These are phyloP conservation scores for Saccharomyces hybrid DNA, from an alignment of 1,139 yeast species.

Conservation along the genomic window DNA sequence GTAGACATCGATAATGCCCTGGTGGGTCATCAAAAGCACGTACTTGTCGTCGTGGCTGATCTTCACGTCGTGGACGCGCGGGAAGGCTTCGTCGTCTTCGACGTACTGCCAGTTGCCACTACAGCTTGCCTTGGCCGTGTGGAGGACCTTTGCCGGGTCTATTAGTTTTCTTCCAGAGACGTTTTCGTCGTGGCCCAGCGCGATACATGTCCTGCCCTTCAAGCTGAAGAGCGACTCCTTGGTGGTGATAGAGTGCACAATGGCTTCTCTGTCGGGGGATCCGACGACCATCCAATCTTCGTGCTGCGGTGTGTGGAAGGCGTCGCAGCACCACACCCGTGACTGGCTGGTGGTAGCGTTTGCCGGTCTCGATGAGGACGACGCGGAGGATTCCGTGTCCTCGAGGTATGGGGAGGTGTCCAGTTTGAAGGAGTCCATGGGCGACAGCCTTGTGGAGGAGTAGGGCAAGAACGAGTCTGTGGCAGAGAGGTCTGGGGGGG, in stretches of 20 bases:
- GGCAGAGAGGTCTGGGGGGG: not conserved
- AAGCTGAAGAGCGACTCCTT: not conserved
- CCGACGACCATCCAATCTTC: slow-evolving; percentile 58
- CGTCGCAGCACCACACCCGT: slow-evolving; percentile 61
- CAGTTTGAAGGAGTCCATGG: not conserved
- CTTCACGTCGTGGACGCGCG: slow-evolving; percentile 60
- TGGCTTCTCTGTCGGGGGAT: slow-evolving; percentile 66
- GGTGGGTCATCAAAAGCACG: slow-evolving; percentile 57
- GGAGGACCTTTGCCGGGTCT: not conserved
- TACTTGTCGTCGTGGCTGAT: slow-evolving; percentile 58
- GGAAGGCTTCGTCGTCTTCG: slow-evolving; percentile 32
- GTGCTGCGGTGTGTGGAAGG: slow-evolving; percentile 44
- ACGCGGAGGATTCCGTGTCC: not conserved
- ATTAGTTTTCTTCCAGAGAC: not conserved
- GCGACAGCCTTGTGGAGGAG: not conserved
- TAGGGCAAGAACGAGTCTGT: not conserved
- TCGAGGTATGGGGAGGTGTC: not conserved
- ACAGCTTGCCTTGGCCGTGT: not conserved
- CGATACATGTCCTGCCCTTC: slow-evolving; percentile 23
- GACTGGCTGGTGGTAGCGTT: slow-evolving; percentile 14
- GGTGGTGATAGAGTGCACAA: not conserved
- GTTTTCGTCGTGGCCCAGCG: not conserved
- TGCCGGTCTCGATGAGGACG: not conserved
- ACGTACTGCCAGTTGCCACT: not conserved
- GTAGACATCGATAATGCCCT: slow-evolving; percentile 40